A percentile compares a stretch with the other conserved stretches of the same genome.
These are phyloP conservation scores for Malassezia yamatoensis DNA, from an alignment of 1,284 basidiomycete genomes.

Conservation along the genomic window DNA sequence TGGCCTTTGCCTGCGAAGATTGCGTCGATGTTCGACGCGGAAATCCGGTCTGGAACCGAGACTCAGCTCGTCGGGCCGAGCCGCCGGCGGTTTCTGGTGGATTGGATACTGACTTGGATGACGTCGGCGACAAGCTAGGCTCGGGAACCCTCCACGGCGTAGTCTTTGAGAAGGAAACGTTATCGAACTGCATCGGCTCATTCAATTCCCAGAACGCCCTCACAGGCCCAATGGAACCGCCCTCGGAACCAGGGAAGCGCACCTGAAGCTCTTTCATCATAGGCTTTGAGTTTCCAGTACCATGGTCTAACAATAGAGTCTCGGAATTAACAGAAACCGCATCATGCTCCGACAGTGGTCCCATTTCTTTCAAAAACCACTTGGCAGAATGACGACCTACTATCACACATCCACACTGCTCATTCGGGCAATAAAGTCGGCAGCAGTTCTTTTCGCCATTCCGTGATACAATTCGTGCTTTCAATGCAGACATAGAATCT, in stretches of 20 bases:
- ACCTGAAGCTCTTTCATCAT: neutral
- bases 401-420: conserved; percentile 36
- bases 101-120: neutral
- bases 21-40: neutral
- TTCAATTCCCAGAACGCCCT: conserved; percentile 36
- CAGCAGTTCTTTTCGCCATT: conserved; percentile 29
- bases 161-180: conserved; percentile 41
- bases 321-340: neutral
- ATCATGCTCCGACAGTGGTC: conserved; percentile 27
- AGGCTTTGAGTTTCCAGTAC: neutral
- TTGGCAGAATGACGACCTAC: conserved; percentile 27
- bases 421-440: conserved; percentile 40
- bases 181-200: conserved; percentile 40
- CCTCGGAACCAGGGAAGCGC: neutral
- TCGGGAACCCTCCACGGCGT: conserved; percentile 26
- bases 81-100: neutral
- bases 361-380: conserved; percentile 36
- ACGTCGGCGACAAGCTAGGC: neutral
- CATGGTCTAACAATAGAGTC: neutral
- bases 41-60: neutral
- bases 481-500: conserved; percentile 37
- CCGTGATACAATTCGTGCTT: conserved; percentile 39
- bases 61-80: neutral
- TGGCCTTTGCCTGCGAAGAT: neutral
- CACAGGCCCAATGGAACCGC: conserved; percentile 7